phyloP scores from a whole-genome alignment of 1,284 basidiomycete genomes.

The Boletellus sp. region DNA sequence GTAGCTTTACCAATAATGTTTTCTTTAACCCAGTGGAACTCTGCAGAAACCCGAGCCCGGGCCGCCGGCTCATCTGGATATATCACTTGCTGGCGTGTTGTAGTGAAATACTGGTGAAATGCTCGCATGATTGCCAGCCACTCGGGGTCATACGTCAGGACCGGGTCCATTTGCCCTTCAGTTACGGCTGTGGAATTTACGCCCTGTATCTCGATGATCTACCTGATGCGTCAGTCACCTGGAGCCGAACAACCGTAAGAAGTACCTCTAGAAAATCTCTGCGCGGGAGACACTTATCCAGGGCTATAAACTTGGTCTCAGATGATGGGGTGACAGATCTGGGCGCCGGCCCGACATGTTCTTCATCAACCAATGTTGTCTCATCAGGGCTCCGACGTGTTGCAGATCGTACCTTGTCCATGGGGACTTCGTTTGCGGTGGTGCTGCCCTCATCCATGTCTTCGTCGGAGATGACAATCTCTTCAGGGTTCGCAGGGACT shows the following conservation, averaged over 20 bases:
- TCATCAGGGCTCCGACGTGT: conserved; percentile 63
- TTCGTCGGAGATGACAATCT: conserved; percentile 63
- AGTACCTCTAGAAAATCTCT: conserved; percentile 84
- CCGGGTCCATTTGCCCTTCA: conserved; percentile 29
- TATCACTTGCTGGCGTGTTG: conserved; percentile 41
- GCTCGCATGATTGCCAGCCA: conserved; percentile 94
- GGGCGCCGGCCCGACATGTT: conserved; percentile 38
- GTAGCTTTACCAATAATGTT: conserved; percentile 43
- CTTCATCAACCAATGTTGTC: conserved; percentile 63
- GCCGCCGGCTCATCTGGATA: conserved; percentile 64
- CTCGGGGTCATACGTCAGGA: conserved; percentile 73
- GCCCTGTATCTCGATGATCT: conserved; percentile 70
- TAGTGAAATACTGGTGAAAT: conserved; percentile 77
- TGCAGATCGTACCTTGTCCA: neutral
- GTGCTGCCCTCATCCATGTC: conserved; percentile 29
- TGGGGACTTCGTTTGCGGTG: neutral
- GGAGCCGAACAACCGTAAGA: conserved; percentile 1
- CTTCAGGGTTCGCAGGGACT: conserved; percentile 52
- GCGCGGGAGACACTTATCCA: conserved; percentile 88
- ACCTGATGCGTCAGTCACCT: conserved; percentile 1
- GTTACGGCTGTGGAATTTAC: conserved; percentile 5
- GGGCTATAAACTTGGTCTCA: conserved; percentile 80
- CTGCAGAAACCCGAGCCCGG: conserved; percentile 55
- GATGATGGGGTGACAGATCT: conserved; percentile 29
- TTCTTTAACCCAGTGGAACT: conserved; percentile 63